These are phyloP conservation scores for Medicago arabica DNA, from an alignment of 306 rosid genomes.

Conservation along the genomic window DNA sequence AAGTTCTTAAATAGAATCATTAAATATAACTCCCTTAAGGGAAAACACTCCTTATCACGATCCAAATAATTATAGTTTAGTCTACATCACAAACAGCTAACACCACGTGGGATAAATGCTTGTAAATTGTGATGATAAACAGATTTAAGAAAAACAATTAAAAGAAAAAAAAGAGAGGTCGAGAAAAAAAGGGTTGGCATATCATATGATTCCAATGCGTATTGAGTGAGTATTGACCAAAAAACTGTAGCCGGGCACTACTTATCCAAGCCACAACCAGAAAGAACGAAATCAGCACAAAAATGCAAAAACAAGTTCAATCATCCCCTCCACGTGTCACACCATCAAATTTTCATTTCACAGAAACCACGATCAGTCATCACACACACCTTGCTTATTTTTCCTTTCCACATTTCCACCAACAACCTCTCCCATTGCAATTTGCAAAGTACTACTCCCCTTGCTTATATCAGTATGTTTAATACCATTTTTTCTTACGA, in stretches of 20 bases:
- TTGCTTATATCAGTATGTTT: not conserved
- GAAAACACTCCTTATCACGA: no score
- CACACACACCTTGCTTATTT: no score
- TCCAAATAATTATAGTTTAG: not conserved
- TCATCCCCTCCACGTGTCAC: conserved; percentile 51
- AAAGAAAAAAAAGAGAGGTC: not conserved
- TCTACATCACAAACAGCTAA: not conserved
- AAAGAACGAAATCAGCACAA: conserved; percentile 12
- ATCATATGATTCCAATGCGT: not conserved
- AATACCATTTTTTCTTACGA: not conserved
- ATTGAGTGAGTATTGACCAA: not conserved
- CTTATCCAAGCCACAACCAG: conserved; percentile 45
- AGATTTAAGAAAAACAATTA: not conserved
- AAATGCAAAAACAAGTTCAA: conserved; percentile 15
- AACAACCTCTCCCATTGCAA: conserved; percentile 18
- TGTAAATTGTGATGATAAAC: not conserved
- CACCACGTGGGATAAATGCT: no score
- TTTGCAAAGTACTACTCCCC: not conserved
- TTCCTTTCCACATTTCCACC: not conserved
- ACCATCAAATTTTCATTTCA: conserved; percentile 35
- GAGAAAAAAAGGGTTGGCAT: conserved; percentile 4
- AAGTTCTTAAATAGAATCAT: no score
- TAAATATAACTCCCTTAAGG: no score
- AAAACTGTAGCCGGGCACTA: conserved; percentile 38
- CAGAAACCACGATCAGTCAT: conserved; percentile 15